These are phyloP conservation scores for Novymonas esmeraldas DNA, from an alignment of 208 protist genomes.

Conservation along the genomic window DNA sequence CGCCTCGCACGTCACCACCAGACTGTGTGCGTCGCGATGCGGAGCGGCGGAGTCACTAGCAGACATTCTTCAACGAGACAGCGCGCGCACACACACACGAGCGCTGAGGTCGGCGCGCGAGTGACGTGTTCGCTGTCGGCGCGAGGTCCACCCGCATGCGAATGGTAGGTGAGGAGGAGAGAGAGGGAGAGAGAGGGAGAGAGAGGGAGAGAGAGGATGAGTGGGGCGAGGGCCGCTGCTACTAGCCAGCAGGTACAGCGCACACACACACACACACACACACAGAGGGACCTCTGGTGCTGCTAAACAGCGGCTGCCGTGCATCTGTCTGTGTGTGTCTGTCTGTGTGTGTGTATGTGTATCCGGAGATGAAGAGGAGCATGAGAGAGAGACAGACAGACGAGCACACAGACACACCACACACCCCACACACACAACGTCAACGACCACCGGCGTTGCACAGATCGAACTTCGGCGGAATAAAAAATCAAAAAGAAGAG, in stretches of 20 bases:
- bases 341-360: not conserved
- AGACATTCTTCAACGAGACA: not conserved
- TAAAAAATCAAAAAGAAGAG: too few relatives aligned
- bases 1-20: conserved; percentile 17
- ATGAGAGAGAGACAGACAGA: too few relatives aligned
- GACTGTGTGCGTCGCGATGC: not conserved
- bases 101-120: not conserved
- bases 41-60: not conserved
- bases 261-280: conserved; percentile 11
- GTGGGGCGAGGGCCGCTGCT: not conserved
- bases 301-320: too few relatives aligned
- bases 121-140: not conserved
- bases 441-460: too few relatives aligned
- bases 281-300: not conserved
- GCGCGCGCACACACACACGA: not conserved
- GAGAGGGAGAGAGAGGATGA: not conserved
- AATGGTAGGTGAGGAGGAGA: not conserved
- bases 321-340: too few relatives aligned
- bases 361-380: not conserved
- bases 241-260: not conserved
- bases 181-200: not conserved
- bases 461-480: too few relatives aligned
- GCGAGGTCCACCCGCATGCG: not conserved
- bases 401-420: not conserved
- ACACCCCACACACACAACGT: not conserved